A percentile compares a stretch with the other conserved stretches of the same genome.
Conservation (phyloP, 2,329 filamentous ascomycete genomes). For the Verticillium tricorpus region DNA sequence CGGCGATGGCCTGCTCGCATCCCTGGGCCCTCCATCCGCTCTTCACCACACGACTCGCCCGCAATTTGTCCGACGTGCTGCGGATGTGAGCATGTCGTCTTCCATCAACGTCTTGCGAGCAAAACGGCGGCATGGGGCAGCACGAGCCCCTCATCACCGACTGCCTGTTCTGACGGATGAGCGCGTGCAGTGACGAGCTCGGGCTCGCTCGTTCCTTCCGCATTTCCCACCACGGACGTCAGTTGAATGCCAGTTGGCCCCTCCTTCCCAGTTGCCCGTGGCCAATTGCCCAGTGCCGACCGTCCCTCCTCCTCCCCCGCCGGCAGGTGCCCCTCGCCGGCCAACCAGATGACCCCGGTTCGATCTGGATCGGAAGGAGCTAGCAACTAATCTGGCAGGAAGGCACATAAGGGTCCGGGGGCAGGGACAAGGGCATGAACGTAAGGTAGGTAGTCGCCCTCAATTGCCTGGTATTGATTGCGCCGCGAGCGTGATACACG, state of each 20-base stretch:
- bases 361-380: background rate
- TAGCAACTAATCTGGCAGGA: background rate
- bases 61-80: background rate
- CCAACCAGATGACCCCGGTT: background rate
- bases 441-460: background rate
- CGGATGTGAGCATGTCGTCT: background rate
- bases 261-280: background rate
- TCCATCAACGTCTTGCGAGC: background rate
- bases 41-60: background rate
- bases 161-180: background rate
- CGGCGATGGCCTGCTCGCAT: background rate
- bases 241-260: background rate
- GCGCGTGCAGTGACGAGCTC: background rate
- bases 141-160: background rate
- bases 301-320: background rate
- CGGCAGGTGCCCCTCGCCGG: background rate
- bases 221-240: background rate
- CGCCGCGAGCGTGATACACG: background rate
- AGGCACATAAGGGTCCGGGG: background rate
- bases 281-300: background rate
- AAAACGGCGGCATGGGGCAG: background rate
- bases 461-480: background rate
- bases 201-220: background rate
- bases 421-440: background rate
- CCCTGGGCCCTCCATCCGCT: background rate